Percentiles rank a stretch among this genome's conserved stretches.
These are phyloP conservation scores for Suhomyces guaymorum DNA, from an alignment of 1,139 yeast species.

Conservation along the genomic window DNA sequence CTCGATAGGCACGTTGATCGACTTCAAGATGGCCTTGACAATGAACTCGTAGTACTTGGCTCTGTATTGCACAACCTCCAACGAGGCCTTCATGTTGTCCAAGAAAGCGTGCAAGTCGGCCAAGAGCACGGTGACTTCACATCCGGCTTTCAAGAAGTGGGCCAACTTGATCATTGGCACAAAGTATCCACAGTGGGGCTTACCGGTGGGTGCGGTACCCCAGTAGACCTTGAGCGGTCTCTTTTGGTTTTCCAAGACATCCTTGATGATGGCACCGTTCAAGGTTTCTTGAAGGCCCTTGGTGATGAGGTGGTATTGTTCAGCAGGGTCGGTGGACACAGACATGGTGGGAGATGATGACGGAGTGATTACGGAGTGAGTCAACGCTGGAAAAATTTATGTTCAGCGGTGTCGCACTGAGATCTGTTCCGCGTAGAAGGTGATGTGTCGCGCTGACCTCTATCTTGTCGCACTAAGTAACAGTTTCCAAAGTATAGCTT, in stretches of 20 bases:
- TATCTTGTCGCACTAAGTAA: too few species aligned
- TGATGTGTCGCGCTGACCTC: too few species aligned
- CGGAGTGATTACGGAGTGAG: too few species aligned
- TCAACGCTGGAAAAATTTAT: constrained; percentile 1
- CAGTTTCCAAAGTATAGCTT: too few species aligned
- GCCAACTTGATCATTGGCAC: constrained; percentile 98
- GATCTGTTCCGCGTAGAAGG: too few species aligned
- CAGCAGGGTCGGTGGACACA: constrained; percentile 46
- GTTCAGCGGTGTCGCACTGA: background rate
- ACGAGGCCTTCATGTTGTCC: constrained; percentile 97
- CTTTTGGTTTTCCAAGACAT: constrained; percentile 76
- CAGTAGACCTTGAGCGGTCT: constrained; percentile 88
- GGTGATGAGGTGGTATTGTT: constrained; percentile 76
- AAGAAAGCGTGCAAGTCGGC: constrained; percentile 98
- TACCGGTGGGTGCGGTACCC: constrained; percentile 93
- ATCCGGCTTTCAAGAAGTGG: constrained; percentile 92
- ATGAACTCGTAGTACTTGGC: constrained; percentile 84
- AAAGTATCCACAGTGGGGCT: constrained; percentile 97
- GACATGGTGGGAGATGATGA: too few species aligned
- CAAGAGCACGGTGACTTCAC: constrained; percentile 85
- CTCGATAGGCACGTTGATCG: constrained; percentile 90
- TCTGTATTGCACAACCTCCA: constrained; percentile 86
- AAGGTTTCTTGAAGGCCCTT: constrained; percentile 89
- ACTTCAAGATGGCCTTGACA: constrained; percentile 78
- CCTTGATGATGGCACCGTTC: constrained; percentile 83